Conservation (phyloP, 306 rosid species). For the Quercus engelmannii region DNA sequence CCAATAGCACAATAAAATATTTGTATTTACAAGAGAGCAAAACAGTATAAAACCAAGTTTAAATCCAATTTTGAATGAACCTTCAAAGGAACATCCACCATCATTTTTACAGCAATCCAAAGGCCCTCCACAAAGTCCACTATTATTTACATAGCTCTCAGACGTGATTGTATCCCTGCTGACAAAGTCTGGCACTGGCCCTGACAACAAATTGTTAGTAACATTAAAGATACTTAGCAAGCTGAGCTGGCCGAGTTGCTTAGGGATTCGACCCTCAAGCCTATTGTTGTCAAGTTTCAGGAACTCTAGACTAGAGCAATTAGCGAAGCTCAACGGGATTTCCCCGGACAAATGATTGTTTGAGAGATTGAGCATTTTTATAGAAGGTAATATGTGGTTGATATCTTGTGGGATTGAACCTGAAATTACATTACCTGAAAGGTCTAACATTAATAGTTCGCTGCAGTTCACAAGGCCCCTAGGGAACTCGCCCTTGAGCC, state of each 20-base stretch:
- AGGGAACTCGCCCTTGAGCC: constrained; percentile 76
- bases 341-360: constrained; percentile 58
- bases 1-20: no score
- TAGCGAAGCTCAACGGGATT: constrained; percentile 40
- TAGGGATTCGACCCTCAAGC: constrained; percentile 64
- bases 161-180: no score
- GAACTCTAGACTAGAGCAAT: constrained; percentile 48
- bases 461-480: constrained; percentile 39
- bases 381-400: neutral
- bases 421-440: constrained; percentile 52
- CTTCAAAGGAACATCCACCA: no score
- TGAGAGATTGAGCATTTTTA: constrained; percentile 62
- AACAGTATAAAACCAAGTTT: no score
- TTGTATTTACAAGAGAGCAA: no score
- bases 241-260: neutral
- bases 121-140: no score
- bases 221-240: constrained; percentile 26
- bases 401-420: constrained; percentile 59
- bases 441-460: constrained; percentile 75
- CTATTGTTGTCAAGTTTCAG: constrained; percentile 57
- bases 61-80: no score
- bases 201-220: constrained; percentile 54
- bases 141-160: no score
- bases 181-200: constrained; percentile 45
- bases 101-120: no score